phyloP scores from a whole-genome alignment of 2,329 filamentous ascomycete genomes.

The Aspergillus pseudotamarii region DNA sequence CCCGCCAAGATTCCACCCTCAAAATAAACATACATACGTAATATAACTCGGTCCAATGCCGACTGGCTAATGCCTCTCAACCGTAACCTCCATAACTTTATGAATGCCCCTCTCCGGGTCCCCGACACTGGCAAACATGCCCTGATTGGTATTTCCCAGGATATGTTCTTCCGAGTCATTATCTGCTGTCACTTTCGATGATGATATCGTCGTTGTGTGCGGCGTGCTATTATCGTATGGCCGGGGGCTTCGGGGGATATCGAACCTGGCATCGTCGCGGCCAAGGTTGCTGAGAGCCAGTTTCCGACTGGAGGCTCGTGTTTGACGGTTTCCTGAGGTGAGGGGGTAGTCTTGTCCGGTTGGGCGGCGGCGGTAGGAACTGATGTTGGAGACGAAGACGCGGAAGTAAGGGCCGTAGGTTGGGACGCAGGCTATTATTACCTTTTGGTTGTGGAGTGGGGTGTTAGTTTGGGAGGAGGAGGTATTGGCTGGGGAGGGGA shows the following conservation, averaged over 20 bases:
- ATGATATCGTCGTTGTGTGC: conserved; percentile 10
- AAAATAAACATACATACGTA: too few species aligned
- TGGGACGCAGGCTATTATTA: conserved; percentile 48
- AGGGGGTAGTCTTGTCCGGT: conserved; percentile 3
- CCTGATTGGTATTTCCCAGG: neutral
- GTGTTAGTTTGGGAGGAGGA: neutral
- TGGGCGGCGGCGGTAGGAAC: conserved; percentile 19
- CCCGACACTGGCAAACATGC: neutral
- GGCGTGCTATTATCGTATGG: conserved; percentile 3
- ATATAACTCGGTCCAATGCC: too few species aligned
- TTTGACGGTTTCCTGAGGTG: neutral
- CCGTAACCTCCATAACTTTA: conserved; percentile 18
- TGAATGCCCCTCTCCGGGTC: conserved; percentile 11
- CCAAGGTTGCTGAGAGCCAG: neutral
- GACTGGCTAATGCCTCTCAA: conserved; percentile 18
- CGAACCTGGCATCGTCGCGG: neutral
- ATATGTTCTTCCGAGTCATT: conserved; percentile 12
- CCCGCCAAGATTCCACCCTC: neutral
- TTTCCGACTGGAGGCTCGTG: neutral
- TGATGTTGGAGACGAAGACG: conserved; percentile 22
- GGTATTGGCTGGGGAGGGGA: neutral
- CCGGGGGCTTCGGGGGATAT: neutral
- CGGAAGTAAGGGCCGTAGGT: conserved; percentile 48
- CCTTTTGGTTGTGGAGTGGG: conserved; percentile 9
- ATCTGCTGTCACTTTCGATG: neutral